Base-by-base conservation (phyloP, 2,329 filamentous ascomycete species). In the Penicillium janthinellum region DNA sequence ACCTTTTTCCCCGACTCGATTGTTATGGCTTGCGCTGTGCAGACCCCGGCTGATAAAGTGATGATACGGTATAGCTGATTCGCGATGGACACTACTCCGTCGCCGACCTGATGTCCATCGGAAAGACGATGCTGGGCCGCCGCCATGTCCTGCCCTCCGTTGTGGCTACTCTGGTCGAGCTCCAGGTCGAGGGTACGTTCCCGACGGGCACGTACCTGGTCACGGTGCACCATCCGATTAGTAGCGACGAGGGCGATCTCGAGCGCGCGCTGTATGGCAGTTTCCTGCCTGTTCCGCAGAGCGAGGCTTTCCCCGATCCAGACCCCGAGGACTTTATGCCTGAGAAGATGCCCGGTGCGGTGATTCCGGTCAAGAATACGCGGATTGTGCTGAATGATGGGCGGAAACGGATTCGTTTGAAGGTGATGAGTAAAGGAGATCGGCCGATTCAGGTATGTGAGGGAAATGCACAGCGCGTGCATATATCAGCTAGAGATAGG, bases 141-240 rank as follows among this genome's bases (percentile, higher is more conserved):
- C 90, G 94, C 37, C 94, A 98, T 77, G 94, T 98, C 61, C 83
- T 92, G 45, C 92, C 94, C 22, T 88, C 89, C 11, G 94, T 97
- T 25, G 86, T 89, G 60, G 83, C 85, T 44, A 92, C 91, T 3
- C 85, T 98, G 45, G 83, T 86, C 59, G 90, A 96, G 79, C 85
- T 98, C 67, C 92, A 96, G 82, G 90, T 98, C 65, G 94, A 98
- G 78, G 94, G 94, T 60, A 98, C 93, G 1, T 98, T 98, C 73
- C 89, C 87, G 31, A 89, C 86, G 6, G 94, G 94, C 56, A 96
- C 93, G 1, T 97, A 96, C 73, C 87, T 98, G 42, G 93, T 98
- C 38, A 98, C 94, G 0, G 91, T 98, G 17, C 92, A 96, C 78
- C 87, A 96, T 73, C 94, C 94, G 28, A 90, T 98, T 76, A 87